phyloP scores from a whole-genome alignment of 2,329 filamentous ascomycete species.

The Nothomitra cinnamomea region DNA sequence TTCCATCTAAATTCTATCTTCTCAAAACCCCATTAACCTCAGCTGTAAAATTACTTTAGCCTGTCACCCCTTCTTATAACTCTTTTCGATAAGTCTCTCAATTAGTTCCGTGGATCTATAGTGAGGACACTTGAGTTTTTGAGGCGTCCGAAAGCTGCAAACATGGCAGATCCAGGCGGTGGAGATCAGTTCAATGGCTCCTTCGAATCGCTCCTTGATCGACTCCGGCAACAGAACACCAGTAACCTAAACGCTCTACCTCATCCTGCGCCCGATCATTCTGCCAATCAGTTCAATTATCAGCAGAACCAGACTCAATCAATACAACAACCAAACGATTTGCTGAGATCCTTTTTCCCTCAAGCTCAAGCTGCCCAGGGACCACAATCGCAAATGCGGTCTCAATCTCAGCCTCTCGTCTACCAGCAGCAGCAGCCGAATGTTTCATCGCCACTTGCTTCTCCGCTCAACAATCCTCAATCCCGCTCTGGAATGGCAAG shows the following conservation, averaged over 20 bases:
- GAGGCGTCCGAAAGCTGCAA: neutral
- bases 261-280: neutral
- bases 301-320: neutral
- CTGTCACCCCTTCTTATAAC: too few relatives aligned
- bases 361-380: conserved; percentile 16
- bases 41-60: neutral
- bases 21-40: neutral
- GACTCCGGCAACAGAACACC: conserved; percentile 1
- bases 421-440: conserved; percentile 33
- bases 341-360: conserved; percentile 18
- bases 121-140: neutral
- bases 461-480: conserved; percentile 33
- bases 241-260: neutral
- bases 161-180: conserved; percentile 2
- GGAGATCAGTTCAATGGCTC: neutral
- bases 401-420: conserved; percentile 13
- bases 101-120: neutral
- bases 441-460: conserved; percentile 40
- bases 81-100: neutral
- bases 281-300: conserved; percentile 1
- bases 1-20: neutral
- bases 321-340: neutral
- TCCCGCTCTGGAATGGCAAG: conserved; percentile 44
- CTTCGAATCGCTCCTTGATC: conserved; percentile 4
- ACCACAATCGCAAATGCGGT: conserved; percentile 7